Evolutionary conservation across 208 protist species (phyloP).

Genomic region (Trypanosomatidae sp.): DNA sequence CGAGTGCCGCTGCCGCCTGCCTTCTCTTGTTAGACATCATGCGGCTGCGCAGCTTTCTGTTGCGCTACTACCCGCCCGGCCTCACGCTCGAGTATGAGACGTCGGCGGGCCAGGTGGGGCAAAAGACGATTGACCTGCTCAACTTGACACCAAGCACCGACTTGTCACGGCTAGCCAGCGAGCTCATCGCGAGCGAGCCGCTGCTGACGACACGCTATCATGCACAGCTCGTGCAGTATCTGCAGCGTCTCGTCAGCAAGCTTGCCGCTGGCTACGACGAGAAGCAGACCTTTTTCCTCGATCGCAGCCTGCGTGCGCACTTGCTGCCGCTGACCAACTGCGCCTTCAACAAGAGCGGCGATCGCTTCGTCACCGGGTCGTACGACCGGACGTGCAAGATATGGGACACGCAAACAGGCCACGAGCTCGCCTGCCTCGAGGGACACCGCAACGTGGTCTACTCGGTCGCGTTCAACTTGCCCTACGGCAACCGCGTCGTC

Average conservation of each 20-base stretch:
- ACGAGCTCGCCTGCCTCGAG: constrained; percentile 87
- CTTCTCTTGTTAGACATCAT: too few relatives aligned
- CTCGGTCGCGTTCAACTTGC: constrained; percentile 93
- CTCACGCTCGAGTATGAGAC: constrained; percentile 90
- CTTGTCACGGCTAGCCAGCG: constrained; percentile 63
- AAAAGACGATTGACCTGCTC: constrained; percentile 89
- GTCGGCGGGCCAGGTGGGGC: constrained; percentile 52
- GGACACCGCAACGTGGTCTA: constrained; percentile 96
- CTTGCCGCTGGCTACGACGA: constrained; percentile 44
- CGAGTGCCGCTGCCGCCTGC: too few relatives aligned
- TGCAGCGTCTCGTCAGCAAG: constrained; percentile 86
- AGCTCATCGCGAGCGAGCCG: constrained; percentile 83
- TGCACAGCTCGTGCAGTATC: constrained; percentile 63
- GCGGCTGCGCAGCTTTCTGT: constrained; percentile 88
- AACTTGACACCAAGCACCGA: constrained; percentile 70
- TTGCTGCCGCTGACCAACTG: constrained; percentile 95
- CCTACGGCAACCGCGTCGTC: constrained; percentile 89
- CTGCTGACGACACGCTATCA: constrained; percentile 72
- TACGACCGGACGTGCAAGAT: constrained; percentile 95
- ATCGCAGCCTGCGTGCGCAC: constrained; percentile 91
- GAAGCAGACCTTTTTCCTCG: constrained; percentile 87
- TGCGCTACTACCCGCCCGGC: constrained; percentile 93
- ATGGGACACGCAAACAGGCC: constrained; percentile 89
- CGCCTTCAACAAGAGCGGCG: constrained; percentile 93
- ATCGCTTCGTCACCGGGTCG: constrained; percentile 90